Evolutionary conservation across 495 filamentous ascomycete genomes (phyloP).

Genomic region (Aspergillus conjunctus): DNA sequence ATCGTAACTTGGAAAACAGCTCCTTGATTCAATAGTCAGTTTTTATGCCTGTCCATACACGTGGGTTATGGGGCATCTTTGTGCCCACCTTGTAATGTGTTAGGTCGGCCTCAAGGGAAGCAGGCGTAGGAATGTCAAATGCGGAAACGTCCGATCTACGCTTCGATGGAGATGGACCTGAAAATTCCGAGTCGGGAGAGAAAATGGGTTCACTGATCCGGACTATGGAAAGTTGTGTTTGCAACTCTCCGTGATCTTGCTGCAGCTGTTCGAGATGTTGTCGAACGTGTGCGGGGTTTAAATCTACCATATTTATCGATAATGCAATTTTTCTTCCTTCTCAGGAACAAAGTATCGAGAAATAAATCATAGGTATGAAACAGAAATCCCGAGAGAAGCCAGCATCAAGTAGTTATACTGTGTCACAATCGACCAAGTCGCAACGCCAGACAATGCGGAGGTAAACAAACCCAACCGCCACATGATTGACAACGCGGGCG

Average conservation of each 20-base stretch:
- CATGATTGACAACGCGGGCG: slow-evolving; percentile 24
- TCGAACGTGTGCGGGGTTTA: slow-evolving; percentile 35
- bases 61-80: not conserved
- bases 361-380: not conserved
- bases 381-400: not conserved
- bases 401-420: not conserved
- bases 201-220: slow-evolving; percentile 75
- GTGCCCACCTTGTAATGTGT: slow-evolving; percentile 71
- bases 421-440: not conserved
- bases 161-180: slow-evolving; percentile 39
- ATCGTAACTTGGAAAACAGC: slow-evolving; percentile 92
- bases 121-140: slow-evolving; percentile 69
- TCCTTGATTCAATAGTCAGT: slow-evolving; percentile 52
- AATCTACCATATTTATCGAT: slow-evolving; percentile 28
- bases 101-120: slow-evolving; percentile 80
- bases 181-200: slow-evolving; percentile 40
- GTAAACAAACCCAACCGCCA: slow-evolving; percentile 27
- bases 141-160: slow-evolving; percentile 73
- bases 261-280: slow-evolving; percentile 44
- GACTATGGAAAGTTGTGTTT: slow-evolving; percentile 64
- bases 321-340: not conserved
- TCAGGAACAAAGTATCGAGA: not conserved
- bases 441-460: slow-evolving; percentile 13
- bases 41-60: not conserved
- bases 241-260: slow-evolving; percentile 51